Evolutionary conservation across 495 filamentous ascomycete species (phyloP), one percentile per base, ranked within the genome.

Genomic region (Bacidia gigantensis): DNA sequence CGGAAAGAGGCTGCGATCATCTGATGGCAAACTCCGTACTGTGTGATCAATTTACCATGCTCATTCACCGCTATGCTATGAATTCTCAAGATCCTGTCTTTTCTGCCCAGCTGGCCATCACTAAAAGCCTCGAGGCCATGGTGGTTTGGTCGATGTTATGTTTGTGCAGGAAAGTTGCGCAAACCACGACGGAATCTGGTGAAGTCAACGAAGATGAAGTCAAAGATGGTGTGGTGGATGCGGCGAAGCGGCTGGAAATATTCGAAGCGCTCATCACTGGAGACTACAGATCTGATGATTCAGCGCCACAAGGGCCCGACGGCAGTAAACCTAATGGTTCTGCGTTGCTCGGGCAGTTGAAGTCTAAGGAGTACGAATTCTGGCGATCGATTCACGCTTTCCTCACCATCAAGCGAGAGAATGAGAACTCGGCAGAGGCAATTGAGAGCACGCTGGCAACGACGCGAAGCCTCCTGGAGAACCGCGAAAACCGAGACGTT

Each of bases 401-500:
- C 63, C 69, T 92, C 22, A 78, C 81, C 2, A 64, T 81, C 11
- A 73, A 72, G 26, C 80, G 87, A 57, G 78, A 81, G 46, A 75
- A 77, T 55, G 67, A 77, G 17, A 72, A 73, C 38, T 71, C 73
- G 11, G 65, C 71, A 24, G 77, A 74, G 53, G 70, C 76, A 49
- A 75, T 87, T 22, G 83, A 88, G 43, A 74, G 80, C 50, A 75
- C 77, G 1, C 67, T 94, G 9, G 61, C 56, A 2, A 70, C 69
- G 5, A 74, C 82, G 61, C 81, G 87, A 41, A 72, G 73, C 38
- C 67, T 89, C 3, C 73, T 95, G 9, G 82, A 88, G 53, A 81
- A 78, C 50, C 75, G 79, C 18, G 89, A 95, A 68, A 90, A 89
- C 60, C 80, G 89, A n/a, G 89, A 95, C 57, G 86, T 93, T 7